Percentiles rank a stretch among this genome's conserved stretches.
Conservation (phyloP, 345 rosid genomes). For the Gossypium bickii region DNA sequence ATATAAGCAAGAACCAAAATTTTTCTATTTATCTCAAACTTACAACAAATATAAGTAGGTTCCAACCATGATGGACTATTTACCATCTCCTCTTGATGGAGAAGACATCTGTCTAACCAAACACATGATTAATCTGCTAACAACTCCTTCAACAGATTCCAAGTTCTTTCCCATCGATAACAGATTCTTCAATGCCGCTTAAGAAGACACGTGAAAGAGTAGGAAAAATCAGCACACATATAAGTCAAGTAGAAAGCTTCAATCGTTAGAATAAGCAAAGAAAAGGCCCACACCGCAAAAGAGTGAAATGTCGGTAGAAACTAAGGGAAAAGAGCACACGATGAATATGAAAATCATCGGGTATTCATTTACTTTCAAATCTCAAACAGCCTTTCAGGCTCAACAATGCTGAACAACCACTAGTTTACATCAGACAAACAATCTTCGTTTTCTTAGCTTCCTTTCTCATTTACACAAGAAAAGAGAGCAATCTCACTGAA, state of each 20-base stretch:
- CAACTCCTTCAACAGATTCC: slow-evolving; percentile 50
- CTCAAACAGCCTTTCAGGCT: neutral
- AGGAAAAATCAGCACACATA: neutral
- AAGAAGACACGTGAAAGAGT: slow-evolving; percentile 15
- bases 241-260: slow-evolving; percentile 3
- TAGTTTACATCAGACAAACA: neutral
- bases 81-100: slow-evolving; percentile 46
- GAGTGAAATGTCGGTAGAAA: neutral
- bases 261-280: neutral
- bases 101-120: slow-evolving; percentile 65
- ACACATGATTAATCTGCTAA: slow-evolving; percentile 46
- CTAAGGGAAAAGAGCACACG: neutral
- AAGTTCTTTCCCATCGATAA: slow-evolving; percentile 37
- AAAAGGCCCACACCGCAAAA: neutral
- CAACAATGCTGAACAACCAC: neutral
- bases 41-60: slow-evolving; percentile 7
- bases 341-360: neutral
- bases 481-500: too few species aligned
- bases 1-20: neutral
- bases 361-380: neutral
- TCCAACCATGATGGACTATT: slow-evolving; percentile 6
- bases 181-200: slow-evolving; percentile 61
- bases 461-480: neutral
- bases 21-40: neutral
- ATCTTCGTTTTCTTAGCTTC: neutral